Evolutionary conservation across 2,329 filamentous ascomycete genomes (phyloP).

Genomic region (Calonectria naviculata): DNA sequence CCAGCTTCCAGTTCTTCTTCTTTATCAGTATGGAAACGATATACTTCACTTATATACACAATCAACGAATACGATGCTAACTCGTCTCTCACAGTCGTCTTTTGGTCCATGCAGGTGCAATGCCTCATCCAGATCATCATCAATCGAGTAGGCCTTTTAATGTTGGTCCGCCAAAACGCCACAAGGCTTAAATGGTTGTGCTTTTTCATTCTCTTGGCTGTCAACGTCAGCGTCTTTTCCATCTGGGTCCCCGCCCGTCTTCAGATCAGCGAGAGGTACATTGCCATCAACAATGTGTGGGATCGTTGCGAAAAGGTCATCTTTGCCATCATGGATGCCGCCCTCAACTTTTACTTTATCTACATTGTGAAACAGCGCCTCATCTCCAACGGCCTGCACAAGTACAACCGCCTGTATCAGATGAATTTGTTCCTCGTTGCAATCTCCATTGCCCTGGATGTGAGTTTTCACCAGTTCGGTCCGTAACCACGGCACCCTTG

Average conservation of each 20-base stretch:
- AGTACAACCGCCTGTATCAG: constrained; percentile 59
- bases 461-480: neutral
- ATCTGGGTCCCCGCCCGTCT: constrained; percentile 63
- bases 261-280: constrained; percentile 50
- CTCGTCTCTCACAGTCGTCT: constrained; percentile 34
- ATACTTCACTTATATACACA: neutral
- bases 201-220: constrained; percentile 51
- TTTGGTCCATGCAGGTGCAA: constrained; percentile 50
- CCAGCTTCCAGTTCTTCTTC: constrained; percentile 46
- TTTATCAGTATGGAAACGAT: constrained; percentile 41
- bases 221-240: constrained; percentile 62
- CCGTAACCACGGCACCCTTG: neutral
- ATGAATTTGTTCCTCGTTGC: constrained; percentile 45
- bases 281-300: constrained; percentile 59
- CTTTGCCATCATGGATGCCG: constrained; percentile 58
- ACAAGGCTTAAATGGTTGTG: constrained; percentile 56
- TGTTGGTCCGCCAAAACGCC: constrained; percentile 48
- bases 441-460: constrained; percentile 43
- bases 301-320: constrained; percentile 63
- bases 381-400: constrained; percentile 59
- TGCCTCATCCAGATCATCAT: constrained; percentile 63
- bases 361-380: constrained; percentile 55
- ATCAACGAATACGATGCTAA: neutral
- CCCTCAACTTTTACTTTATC: constrained; percentile 60
- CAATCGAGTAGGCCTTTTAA: constrained; percentile 59